Percentiles rank a stretch among this genome's conserved stretches.
These are phyloP conservation scores for Nakazawaea ambrosiae DNA, from an alignment of 805 yeast species.

Conservation along the genomic window DNA sequence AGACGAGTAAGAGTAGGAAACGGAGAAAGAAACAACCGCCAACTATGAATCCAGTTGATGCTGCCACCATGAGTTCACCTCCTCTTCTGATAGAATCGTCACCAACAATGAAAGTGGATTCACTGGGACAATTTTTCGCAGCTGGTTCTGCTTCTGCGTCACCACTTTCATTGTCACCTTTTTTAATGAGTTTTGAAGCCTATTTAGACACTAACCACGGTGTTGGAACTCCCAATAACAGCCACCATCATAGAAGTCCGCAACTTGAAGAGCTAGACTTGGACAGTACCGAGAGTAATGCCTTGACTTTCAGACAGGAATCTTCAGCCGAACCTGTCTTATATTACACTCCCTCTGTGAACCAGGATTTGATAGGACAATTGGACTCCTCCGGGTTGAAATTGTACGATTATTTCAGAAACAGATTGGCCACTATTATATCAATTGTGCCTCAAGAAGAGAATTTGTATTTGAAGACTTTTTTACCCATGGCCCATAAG, in stretches of 20 bases:
- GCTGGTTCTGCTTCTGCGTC: too few relatives aligned
- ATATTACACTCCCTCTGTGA: conserved; percentile 22
- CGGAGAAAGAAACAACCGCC: conserved; percentile 24
- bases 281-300: background rate
- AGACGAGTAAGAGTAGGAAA: conserved; percentile 32
- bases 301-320: background rate
- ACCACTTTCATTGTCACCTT: conserved; percentile 18
- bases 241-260: background rate
- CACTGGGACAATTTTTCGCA: too few relatives aligned
- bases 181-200: conserved; percentile 12
- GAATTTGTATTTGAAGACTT: conserved; percentile 44
- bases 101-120: background rate
- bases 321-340: background rate
- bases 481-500: conserved; percentile 47
- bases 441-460: conserved; percentile 44
- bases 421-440: conserved; percentile 33
- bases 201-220: conserved; percentile 1
- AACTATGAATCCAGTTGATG: too few relatives aligned
- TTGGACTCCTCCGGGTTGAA: conserved; percentile 28
- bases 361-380: conserved; percentile 19
- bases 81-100: background rate
- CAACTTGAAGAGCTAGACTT: background rate
- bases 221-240: background rate
- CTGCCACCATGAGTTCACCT: background rate
- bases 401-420: conserved; percentile 43